Conservation (phyloP, 495 filamentous ascomycete genomes). For the Xylaria flabelliformis region DNA sequence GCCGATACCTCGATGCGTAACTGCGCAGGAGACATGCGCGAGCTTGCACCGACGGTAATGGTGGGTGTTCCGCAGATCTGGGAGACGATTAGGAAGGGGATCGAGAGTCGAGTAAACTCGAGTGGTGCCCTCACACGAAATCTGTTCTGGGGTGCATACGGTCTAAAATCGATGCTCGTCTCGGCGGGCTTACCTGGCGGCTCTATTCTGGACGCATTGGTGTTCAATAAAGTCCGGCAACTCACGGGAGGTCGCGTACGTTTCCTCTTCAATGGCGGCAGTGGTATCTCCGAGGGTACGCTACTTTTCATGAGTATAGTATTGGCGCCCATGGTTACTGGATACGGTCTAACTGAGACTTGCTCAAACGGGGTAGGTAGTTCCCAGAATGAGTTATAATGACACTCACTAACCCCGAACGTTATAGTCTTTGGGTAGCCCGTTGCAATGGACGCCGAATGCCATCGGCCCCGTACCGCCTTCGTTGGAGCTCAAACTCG, state of each 20-base stretch:
- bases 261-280: slow-evolving; percentile 82
- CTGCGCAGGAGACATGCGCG: slow-evolving; percentile 71
- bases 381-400: neutral
- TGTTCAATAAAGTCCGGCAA: slow-evolving; percentile 74
- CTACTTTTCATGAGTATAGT: slow-evolving; percentile 80
- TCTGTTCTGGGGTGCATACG: slow-evolving; percentile 54
- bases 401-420: neutral
- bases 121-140: slow-evolving; percentile 38
- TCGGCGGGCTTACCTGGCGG: slow-evolving; percentile 69
- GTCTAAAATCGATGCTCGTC: slow-evolving; percentile 63
- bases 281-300: slow-evolving; percentile 77
- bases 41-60: slow-evolving; percentile 80
- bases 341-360: slow-evolving; percentile 91
- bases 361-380: slow-evolving; percentile 66
- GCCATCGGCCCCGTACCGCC: slow-evolving; percentile 76
- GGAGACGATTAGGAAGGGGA: slow-evolving; percentile 78
- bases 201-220: slow-evolving; percentile 76
- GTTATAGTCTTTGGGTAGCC: slow-evolving; percentile 58
- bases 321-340: slow-evolving; percentile 76
- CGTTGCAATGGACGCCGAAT: slow-evolving; percentile 69
- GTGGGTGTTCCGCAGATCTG: slow-evolving; percentile 85
- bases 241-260: slow-evolving; percentile 75
- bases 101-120: slow-evolving; percentile 67
- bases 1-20: slow-evolving; percentile 65
- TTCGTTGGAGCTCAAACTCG: slow-evolving; percentile 73